Percentiles rank a stretch among this genome's conserved stretches.
Evolutionary conservation across 495 filamentous ascomycete species (phyloP).

Genomic region (Penicillium odoratum): DNA sequence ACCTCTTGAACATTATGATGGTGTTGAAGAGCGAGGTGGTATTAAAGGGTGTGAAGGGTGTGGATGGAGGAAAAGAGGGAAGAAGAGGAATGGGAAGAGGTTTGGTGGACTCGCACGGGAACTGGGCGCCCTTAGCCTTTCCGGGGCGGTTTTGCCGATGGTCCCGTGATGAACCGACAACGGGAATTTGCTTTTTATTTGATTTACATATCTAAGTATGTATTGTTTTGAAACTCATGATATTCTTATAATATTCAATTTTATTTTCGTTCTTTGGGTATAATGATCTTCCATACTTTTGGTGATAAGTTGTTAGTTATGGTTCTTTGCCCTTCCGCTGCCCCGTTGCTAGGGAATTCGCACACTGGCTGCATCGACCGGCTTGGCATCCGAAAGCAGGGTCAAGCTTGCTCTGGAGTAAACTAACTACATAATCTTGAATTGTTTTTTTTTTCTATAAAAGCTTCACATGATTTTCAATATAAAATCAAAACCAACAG

Average conservation of each 20-base stretch:
- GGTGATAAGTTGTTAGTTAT: conserved; percentile 3
- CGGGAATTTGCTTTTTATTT: background rate
- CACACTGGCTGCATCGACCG: conserved; percentile 36
- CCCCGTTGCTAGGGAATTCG: conserved; percentile 32
- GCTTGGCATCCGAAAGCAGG: conserved; percentile 45
- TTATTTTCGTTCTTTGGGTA: background rate
- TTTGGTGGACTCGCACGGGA: conserved; percentile 42
- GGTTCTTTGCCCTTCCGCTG: conserved; percentile 8
- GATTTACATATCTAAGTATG: background rate
- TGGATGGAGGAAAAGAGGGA: conserved; percentile 41
- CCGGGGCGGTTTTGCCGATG: conserved; percentile 53
- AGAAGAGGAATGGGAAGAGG: conserved; percentile 40
- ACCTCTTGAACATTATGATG: conserved; percentile 89
- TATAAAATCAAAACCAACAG: too few relatives aligned
- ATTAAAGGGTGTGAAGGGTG: conserved; percentile 34
- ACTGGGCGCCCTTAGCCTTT: conserved; percentile 46
- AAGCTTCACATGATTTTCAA: too few relatives aligned
- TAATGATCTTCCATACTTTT: background rate
- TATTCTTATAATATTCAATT: too few relatives aligned
- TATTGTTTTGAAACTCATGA: too few relatives aligned
- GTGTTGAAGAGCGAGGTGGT: conserved; percentile 52
- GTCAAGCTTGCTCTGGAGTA: conserved; percentile 2
- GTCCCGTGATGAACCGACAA: conserved; percentile 52
- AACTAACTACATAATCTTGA: background rate
- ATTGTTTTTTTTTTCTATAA: too few relatives aligned